These are phyloP conservation scores for Polyporus arcularius DNA, from an alignment of 768 basidiomycete species.

Conservation along the genomic window DNA sequence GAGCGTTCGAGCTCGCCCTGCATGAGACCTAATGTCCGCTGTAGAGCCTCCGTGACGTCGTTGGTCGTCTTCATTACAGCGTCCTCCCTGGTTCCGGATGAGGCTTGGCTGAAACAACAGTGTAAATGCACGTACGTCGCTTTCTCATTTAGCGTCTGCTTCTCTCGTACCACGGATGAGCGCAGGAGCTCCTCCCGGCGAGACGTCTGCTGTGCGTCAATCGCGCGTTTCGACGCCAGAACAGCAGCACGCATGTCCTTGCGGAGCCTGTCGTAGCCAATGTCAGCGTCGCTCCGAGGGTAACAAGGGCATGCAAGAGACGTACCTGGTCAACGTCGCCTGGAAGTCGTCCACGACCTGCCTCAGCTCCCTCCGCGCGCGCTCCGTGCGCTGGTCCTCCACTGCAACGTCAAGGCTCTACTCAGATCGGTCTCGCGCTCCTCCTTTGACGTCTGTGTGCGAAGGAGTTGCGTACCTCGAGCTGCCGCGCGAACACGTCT, in stretches of 20 bases:
- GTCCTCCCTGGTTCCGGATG: conserved; percentile 58
- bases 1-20: conserved; percentile 91
- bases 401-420: conserved; percentile 70
- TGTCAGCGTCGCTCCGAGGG: neutral
- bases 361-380: conserved; percentile 49
- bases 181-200: conserved; percentile 70
- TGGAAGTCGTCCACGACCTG: conserved; percentile 51
- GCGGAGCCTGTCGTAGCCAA: conserved; percentile 49
- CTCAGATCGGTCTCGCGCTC: conserved; percentile 20
- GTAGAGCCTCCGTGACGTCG: conserved; percentile 85
- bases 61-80: conserved; percentile 85
- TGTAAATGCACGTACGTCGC: conserved; percentile 47
- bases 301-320: neutral
- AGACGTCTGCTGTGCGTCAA: conserved; percentile 61
- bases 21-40: conserved; percentile 84
- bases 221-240: conserved; percentile 70
- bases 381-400: conserved; percentile 69
- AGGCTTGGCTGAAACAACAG: neutral
- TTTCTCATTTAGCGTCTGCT: conserved; percentile 56
- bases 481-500: conserved; percentile 54
- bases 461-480: conserved; percentile 55
- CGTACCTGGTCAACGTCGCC: conserved; percentile 53
- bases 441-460: neutral
- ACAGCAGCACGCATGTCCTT: conserved; percentile 68
- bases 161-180: conserved; percentile 51